phyloP scores from a whole-genome alignment of 139 green algal genomes.

The Chlorella sp. region DNA sequence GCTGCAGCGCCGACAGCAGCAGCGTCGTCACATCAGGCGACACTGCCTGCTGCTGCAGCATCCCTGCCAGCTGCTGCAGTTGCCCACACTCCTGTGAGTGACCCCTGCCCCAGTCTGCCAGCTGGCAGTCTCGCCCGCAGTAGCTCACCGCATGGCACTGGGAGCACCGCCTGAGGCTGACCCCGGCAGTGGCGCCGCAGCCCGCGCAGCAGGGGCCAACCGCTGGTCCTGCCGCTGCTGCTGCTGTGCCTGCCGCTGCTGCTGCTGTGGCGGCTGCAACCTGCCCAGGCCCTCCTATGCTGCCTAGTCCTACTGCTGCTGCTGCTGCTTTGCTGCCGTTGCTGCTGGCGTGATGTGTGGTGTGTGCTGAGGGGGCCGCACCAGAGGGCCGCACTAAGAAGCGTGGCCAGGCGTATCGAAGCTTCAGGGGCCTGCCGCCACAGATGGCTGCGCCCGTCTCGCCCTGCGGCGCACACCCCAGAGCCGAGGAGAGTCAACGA shows the following conservation, averaged over 20 bases:
- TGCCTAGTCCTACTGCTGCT: neutral
- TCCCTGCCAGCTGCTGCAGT: neutral
- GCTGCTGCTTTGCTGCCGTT: neutral
- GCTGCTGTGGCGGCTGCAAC: neutral
- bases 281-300: neutral
- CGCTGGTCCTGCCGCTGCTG: neutral
- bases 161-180: conserved; percentile 12
- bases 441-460: neutral
- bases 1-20: neutral
- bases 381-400: neutral
- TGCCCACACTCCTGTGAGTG: neutral
- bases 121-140: conserved; percentile 16
- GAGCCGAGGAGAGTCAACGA: neutral
- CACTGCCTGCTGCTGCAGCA: neutral
- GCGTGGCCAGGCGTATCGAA: conserved; percentile 13
- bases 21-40: neutral
- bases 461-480: neutral
- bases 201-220: neutral
- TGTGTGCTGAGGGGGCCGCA: neutral
- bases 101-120: neutral
- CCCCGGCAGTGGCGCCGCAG: neutral
- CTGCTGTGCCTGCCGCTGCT: neutral
- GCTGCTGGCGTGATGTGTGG: too few species aligned
- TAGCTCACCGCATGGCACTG: neutral
- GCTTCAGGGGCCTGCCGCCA: conserved; percentile 14